phyloP scores from a whole-genome alignment of 2,329 filamentous ascomycete genomes.

The Kalmusia sp. region DNA sequence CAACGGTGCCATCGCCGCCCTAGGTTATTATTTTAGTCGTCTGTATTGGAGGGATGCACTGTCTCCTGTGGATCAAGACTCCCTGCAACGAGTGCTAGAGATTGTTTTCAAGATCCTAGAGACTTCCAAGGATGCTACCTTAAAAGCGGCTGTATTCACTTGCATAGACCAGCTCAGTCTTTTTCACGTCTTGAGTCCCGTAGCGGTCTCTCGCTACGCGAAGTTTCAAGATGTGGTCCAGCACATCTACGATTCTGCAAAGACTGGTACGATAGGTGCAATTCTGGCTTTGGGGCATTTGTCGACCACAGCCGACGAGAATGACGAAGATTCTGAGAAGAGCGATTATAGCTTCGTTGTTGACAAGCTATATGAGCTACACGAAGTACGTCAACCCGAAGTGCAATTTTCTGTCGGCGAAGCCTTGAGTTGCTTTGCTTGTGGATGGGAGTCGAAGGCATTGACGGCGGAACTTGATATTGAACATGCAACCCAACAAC shows the following conservation, averaged over 20 bases:
- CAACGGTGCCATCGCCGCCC: slow-evolving; percentile 66
- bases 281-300: slow-evolving; percentile 83
- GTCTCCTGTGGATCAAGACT: slow-evolving; percentile 38
- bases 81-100: slow-evolving; percentile 51
- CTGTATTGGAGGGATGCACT: slow-evolving; percentile 57
- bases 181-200: slow-evolving; percentile 61
- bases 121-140: slow-evolving; percentile 60
- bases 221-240: slow-evolving; percentile 62
- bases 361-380: slow-evolving; percentile 74
- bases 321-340: slow-evolving; percentile 40
- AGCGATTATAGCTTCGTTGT: slow-evolving; percentile 63
- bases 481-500: slow-evolving; percentile 57
- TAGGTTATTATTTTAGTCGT: slow-evolving; percentile 66
- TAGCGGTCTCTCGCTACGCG: slow-evolving; percentile 39
- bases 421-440: slow-evolving; percentile 78
- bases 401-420: slow-evolving; percentile 91
- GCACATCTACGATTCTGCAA: slow-evolving; percentile 71
- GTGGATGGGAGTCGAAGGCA: slow-evolving; percentile 83
- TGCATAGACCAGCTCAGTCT: slow-evolving; percentile 69
- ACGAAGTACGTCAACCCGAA: slow-evolving; percentile 85
- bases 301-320: slow-evolving; percentile 65
- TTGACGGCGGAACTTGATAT: slow-evolving; percentile 80
- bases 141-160: slow-evolving; percentile 64
- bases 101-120: slow-evolving; percentile 60
- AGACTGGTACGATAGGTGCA: slow-evolving; percentile 81